Percentiles rank a stretch among this genome's conserved stretches.
Conservation (phyloP, 2,329 filamentous ascomycete genomes). For the Lachnellula cervina region DNA sequence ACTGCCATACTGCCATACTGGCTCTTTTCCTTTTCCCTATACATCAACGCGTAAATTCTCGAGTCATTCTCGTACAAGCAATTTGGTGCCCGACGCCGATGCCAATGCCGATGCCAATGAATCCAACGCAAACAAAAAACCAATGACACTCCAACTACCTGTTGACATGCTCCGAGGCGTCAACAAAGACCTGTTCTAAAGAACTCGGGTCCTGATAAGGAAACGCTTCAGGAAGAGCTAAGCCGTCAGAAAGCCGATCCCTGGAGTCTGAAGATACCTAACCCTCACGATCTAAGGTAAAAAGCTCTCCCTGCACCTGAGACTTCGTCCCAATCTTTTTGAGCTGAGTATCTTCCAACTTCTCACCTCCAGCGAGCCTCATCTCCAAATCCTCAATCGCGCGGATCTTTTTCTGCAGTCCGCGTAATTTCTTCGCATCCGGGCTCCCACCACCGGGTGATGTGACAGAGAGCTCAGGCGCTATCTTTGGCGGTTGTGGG, state of each 20-base stretch:
- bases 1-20: not conserved
- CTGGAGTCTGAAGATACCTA: not conserved
- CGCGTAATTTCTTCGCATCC: conserved; percentile 91
- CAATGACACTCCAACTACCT: too few relatives aligned
- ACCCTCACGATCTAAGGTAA: conserved; percentile 34
- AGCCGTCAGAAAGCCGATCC: too few relatives aligned
- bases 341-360: conserved; percentile 95
- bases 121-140: too few relatives aligned
- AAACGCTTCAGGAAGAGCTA: not conserved
- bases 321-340: conserved; percentile 95
- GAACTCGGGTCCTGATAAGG: not conserved
- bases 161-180: too few relatives aligned
- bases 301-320: conserved; percentile 77
- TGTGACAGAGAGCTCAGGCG: conserved; percentile 48
- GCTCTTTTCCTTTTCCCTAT: not conserved
- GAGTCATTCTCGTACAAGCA: not conserved
- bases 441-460: conserved; percentile 55
- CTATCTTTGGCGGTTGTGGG: conserved; percentile 12
- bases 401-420: conserved; percentile 92
- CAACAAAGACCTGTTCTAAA: not conserved
- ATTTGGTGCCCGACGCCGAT: too few relatives aligned
- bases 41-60: not conserved
- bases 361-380: conserved; percentile 89
- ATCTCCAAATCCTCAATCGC: conserved; percentile 98
- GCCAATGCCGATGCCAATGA: too few relatives aligned